A percentile compares a stretch with the other conserved stretches of the same genome.
Evolutionary conservation across 306 rosid species (phyloP).

Genomic region (Vicia villosa): DNA sequence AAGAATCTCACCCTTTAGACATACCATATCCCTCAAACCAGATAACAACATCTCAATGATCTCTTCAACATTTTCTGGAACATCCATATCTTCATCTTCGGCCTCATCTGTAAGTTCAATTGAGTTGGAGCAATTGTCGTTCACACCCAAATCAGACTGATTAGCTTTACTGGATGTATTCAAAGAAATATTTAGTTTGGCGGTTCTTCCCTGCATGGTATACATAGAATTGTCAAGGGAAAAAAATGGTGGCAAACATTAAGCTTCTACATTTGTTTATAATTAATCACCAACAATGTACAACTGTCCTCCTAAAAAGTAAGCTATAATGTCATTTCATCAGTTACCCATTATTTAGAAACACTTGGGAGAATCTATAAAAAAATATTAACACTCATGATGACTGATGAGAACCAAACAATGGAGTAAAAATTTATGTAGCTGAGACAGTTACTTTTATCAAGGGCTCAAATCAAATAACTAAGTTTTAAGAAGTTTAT

Average conservation of each 20-base stretch:
- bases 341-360: background rate
- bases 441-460: constrained; percentile 2
- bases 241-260: constrained; percentile 37
- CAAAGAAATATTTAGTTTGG: constrained; percentile 58
- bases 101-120: constrained; percentile 41
- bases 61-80: constrained; percentile 93
- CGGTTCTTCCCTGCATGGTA: constrained; percentile 70
- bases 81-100: constrained; percentile 86
- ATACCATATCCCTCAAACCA: constrained; percentile 94
- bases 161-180: constrained; percentile 46
- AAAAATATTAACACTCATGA: too few relatives aligned
- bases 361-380: constrained; percentile 10
- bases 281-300: constrained; percentile 16
- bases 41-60: constrained; percentile 88
- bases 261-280: constrained; percentile 30
- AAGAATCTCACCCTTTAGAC: constrained; percentile 54
- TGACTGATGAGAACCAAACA: constrained; percentile 15
- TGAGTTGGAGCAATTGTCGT: constrained; percentile 39
- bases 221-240: constrained; percentile 38
- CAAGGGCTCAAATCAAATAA: constrained; percentile 17
- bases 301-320: constrained; percentile 20
- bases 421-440: background rate
- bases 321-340: constrained; percentile 9
- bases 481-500: constrained; percentile 18
- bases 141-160: constrained; percentile 43